These are phyloP conservation scores for Lasiodiplodia hormozganensis DNA, from an alignment of 2,329 filamentous ascomycete species.

Conservation along the genomic window DNA sequence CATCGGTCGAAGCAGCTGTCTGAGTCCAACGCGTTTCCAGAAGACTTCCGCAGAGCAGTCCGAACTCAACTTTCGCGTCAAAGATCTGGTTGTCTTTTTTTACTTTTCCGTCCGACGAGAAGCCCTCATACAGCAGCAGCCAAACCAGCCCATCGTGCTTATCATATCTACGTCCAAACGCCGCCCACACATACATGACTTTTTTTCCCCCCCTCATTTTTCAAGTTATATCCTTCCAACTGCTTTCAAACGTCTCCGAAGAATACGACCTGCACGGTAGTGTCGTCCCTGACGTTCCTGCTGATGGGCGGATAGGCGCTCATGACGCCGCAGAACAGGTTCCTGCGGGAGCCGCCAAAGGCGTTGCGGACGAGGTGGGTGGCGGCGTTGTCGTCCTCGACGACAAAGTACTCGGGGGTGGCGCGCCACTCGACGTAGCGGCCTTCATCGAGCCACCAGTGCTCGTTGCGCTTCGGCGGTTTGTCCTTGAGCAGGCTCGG, in stretches of 20 bases:
- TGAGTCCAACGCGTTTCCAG: neutral
- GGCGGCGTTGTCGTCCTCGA: conserved; percentile 61
- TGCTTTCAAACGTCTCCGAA: conserved; percentile 49
- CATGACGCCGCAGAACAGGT: conserved; percentile 49
- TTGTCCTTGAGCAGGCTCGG: neutral
- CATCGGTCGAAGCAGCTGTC: neutral
- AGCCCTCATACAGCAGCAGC: neutral
- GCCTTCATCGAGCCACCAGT: conserved; percentile 36
- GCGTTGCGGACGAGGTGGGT: conserved; percentile 61
- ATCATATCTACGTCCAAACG: neutral
- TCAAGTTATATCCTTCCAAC: too few species aligned
- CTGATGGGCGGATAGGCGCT: conserved; percentile 42
- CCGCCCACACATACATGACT: neutral
- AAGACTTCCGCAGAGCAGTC: neutral
- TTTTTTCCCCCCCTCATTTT: neutral
- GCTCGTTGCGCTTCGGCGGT: neutral
- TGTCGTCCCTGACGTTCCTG: conserved; percentile 57
- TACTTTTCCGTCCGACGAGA: neutral
- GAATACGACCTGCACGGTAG: conserved; percentile 61
- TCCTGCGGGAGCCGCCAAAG: conserved; percentile 55
- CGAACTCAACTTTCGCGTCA: neutral
- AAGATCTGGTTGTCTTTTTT: neutral
- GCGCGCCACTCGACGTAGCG: conserved; percentile 47
- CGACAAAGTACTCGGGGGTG: conserved; percentile 53
- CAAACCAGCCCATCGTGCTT: neutral